Base-by-base conservation (phyloP, 768 basidiomycete genomes). In the Porphyrellus cyaneotinctus region DNA sequence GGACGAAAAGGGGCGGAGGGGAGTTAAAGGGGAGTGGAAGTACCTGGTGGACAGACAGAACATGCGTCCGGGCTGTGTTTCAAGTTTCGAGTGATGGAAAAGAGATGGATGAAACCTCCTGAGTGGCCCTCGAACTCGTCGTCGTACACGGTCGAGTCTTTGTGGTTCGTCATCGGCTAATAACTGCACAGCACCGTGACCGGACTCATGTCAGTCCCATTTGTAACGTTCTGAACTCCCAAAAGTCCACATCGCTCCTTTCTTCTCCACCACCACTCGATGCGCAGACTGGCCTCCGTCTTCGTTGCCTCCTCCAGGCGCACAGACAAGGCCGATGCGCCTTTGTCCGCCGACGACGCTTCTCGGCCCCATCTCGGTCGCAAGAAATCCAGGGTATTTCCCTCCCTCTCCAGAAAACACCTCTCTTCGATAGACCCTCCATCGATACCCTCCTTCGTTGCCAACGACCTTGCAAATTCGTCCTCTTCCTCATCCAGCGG, bases 221-320 rank as follows among this genome's bases (percentile, higher is more conserved):
- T 70, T 72, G 68, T 71, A 72, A 71, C 72, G 71, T 52, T 54
- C 54, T 63, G 57, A 68, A 51, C 59, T 26, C 37, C 52, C 30
- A 53, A 12, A 42, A 49, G 55, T 52, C 53, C 33, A 57, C 52
- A 20, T 50, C 58, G 12, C 54, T 64, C 61, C 59, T 61, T 62
- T 55, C 61, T 28, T 53, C 44, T 41, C 38, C 44, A 52, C 68
- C 56, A 63, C 59, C 63, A 63, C 36, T 52, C 58, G 56, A 87
- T 87, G 85, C 83, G 83, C 63, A 81, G 85, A 59, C 70, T 88
- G 64, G 78, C 78, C 51, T 79, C 83, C 46, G 78, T 82, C 61
- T 81, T 88, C 59, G 62, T 83, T 58, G 58, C 67, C 63, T 65
- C 68, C 32, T 67, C 72, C 63, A 75, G 73, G 59, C 64, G 63